Base-by-base conservation (phyloP, 1,139 yeast species). In the Pichia sp. region DNA sequence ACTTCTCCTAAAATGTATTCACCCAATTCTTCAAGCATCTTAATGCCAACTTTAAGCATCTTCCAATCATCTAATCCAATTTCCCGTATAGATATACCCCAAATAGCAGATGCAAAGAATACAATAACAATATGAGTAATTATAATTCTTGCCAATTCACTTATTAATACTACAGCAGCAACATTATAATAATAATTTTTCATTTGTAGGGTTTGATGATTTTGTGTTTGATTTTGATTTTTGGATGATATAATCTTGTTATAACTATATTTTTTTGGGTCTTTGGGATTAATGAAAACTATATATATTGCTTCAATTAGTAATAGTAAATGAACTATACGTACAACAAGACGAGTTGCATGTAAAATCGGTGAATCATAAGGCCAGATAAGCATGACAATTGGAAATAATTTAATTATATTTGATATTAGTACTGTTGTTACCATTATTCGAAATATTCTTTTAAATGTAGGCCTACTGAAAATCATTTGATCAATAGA, bases 311-410 rank as follows among this genome's bases (percentile, higher is more conserved):
- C 64, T 37, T 62, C 65, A 8, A 61, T 50, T 6, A 61, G 51
- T 29, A 62, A 51, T 11, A 58, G 53, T 8, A 58, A 36, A 42
- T 61, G 61, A 20, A 63, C 56, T 6, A 60, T 44, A 29, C 58
- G 56, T 16, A 63, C 61, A 25, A 61, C 48, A 20, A 55, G 50
- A 46, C 63, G 52, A 1, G 65, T 63, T 28, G 61, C 50, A 37
- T 59, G 56, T 27, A 63, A 50, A 7, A 82, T 70, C 0, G 85
- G 73, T 7, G 86, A 75, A 58, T 92, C 97, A 59, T 92, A 92
- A 1, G 96, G 92, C 99, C 99, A 92, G 32, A 94, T 90, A 33
- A 92, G 70, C 90, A 90, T 90, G 31, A 92, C 69, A n/a, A 94
- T 84, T 0, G 98, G 98, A 51, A 90, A 82, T 25, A 92, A 70